Conservation (phyloP, 2,329 filamentous ascomycete species). For the Xylariomycetidae sp. region DNA sequence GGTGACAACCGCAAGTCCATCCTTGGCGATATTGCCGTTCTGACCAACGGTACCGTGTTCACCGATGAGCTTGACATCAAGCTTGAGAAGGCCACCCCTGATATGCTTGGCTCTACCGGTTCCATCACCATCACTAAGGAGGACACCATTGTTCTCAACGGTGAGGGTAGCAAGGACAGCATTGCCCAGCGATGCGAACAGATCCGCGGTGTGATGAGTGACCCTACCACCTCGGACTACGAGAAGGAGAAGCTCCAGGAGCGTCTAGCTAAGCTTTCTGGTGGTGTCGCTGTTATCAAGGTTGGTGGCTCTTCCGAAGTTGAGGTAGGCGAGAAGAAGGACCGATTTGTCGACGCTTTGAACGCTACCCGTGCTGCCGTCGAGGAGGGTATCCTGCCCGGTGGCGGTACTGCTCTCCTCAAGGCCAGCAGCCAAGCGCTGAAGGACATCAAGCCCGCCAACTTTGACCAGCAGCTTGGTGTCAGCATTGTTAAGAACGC, state of each 20-base stretch:
- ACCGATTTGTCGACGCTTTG: constrained; percentile 95
- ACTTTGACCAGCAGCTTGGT: constrained; percentile 99
- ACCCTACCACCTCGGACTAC: constrained; percentile 94
- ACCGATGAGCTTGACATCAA: constrained; percentile 98
- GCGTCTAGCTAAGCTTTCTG: constrained; percentile 97
- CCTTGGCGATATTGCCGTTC: constrained; percentile 89
- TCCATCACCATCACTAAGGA: constrained; percentile 99
- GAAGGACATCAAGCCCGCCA: constrained; percentile 74
- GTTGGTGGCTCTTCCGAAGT: constrained; percentile 97
- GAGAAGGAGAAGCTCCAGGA: constrained; percentile 99
- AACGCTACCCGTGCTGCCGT: constrained; percentile 98
- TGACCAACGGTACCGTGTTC: constrained; percentile 97
- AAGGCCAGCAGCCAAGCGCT: constrained; percentile 94
- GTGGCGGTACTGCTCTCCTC: constrained; percentile 95
- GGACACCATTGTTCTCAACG: constrained; percentile 98
- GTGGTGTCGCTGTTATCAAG: constrained; percentile 98
- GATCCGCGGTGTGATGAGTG: constrained; percentile 93
- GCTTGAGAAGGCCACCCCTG: constrained; percentile 94
- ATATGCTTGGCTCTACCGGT: constrained; percentile 94
- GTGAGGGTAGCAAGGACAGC: constrained; percentile 88
- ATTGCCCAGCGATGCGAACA: constrained; percentile 97
- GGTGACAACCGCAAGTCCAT: constrained; percentile 99
- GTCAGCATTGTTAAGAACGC: constrained; percentile 96
- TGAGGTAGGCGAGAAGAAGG: constrained; percentile 99
- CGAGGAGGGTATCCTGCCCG: constrained; percentile 97